Evolutionary conservation across 352 stramenopile genomes (phyloP), one percentile per base, ranked within the genome.

Genomic region (Pythium aristosporum): DNA sequence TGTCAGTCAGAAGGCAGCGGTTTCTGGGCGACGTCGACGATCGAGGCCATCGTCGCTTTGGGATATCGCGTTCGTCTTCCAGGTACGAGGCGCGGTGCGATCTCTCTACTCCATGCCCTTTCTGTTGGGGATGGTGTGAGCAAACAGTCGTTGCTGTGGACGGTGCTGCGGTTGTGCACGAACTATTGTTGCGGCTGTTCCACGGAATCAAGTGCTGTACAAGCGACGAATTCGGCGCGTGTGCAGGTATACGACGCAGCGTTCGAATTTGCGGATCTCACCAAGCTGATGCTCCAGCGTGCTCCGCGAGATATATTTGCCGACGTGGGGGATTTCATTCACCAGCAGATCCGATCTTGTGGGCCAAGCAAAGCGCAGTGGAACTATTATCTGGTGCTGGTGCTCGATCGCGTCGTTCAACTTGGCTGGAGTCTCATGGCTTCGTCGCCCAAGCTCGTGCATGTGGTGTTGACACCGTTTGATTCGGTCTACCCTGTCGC

Each of bases 81-180:
- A 6, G 21, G 15, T 4, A 53, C 46, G 43, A 47, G 47, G 15
- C 54, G 48, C 8, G 18, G 41, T 47, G 54, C 56, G 4, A 71
- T 88, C 15, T 66, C 61, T 2, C 43, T 69, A 5, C 47, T 69
- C 3, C 18, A 63, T 25, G 51, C 44, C 20, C 39, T 63, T 8
- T 63, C 54, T 11, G 6, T 11, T 2, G 42, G n/a, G 3, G 43
- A 63, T n/a, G 18, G 5, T 16, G 30, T 32, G n/a, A 41, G 30
- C n/a, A 46, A 30, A 5, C 49, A 50, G 42, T 62, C 50, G 39
- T 39, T 32, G 57, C 54, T 89, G 25, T 91, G 80, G 82, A 56
- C 69, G 32, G 56, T 88, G 43, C 34, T 92, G 23, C 68, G 81
- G 32, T 72, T 83, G 39, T 92, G 82, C 42, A 88, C 80, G 2